Evolutionary conservation across 768 basidiomycete species (phyloP).

Genomic region (Ramaria rubella): DNA sequence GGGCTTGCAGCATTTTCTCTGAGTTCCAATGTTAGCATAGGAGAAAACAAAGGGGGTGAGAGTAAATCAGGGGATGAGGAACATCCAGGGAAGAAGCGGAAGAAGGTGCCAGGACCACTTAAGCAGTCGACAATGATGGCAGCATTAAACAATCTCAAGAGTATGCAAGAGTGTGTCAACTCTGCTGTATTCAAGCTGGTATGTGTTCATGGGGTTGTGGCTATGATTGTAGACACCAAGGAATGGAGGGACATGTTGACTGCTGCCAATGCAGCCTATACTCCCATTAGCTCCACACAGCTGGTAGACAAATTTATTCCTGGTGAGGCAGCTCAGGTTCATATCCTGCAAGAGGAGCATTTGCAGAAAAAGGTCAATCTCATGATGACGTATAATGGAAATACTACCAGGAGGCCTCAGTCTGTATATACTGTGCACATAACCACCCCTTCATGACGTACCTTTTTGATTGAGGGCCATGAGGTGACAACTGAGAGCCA

Average conservation of each 20-base stretch:
- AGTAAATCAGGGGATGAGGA: background rate
- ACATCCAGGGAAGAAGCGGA: background rate
- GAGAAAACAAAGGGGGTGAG: background rate
- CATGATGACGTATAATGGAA: slow-evolving; percentile 19
- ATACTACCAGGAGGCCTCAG: slow-evolving; percentile 14
- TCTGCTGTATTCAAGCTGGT: slow-evolving; percentile 19
- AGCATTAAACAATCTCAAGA: background rate
- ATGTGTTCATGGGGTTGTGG: slow-evolving; percentile 20
- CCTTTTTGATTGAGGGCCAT: slow-evolving; percentile 9
- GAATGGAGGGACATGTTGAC: slow-evolving; percentile 23
- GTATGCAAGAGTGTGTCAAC: slow-evolving; percentile 10
- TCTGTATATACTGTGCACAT: slow-evolving; percentile 21
- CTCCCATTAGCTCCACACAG: slow-evolving; percentile 5
- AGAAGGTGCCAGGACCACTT: background rate
- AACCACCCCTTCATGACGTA: slow-evolving; percentile 10
- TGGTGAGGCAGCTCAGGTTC: slow-evolving; percentile 12
- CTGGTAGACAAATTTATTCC: slow-evolving; percentile 18
- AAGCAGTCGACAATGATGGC: background rate
- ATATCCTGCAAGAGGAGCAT: background rate
- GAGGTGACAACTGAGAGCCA: background rate
- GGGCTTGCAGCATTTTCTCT: background rate
- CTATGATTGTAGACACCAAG: slow-evolving; percentile 17
- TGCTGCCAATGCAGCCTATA: slow-evolving; percentile 12
- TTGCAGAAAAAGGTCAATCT: slow-evolving; percentile 7
- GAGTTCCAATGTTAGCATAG: background rate